Conservation (phyloP, 306 rosid genomes). For the Dicorynia guianensis region DNA sequence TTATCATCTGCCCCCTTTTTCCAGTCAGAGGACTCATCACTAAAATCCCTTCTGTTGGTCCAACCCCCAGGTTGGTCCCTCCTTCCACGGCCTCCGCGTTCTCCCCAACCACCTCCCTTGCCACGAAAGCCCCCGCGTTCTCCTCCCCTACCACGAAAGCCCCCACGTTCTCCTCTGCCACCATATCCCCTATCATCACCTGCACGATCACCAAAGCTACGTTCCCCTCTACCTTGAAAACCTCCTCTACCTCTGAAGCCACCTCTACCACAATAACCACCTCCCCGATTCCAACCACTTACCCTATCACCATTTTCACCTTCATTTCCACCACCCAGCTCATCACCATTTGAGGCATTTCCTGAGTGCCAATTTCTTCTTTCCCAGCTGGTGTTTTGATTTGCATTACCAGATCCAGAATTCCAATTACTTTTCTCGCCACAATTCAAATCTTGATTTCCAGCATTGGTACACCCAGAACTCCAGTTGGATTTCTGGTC, state of each 20-base stretch:
- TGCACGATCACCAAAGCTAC: neutral
- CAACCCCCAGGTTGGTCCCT: slow-evolving; percentile 65
- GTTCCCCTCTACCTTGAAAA: slow-evolving; percentile 53
- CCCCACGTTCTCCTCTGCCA: slow-evolving; percentile 35
- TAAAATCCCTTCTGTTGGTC: slow-evolving; percentile 50
- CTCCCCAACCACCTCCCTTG: slow-evolving; percentile 53
- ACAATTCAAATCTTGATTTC: slow-evolving; percentile 47
- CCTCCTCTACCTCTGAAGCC: slow-evolving; percentile 65
- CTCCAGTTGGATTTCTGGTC: slow-evolving; percentile 41
- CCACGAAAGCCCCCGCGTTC: slow-evolving; percentile 43
- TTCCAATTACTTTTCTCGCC: slow-evolving; percentile 58
- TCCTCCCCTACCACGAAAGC: slow-evolving; percentile 26
- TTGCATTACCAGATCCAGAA: slow-evolving; percentile 46
- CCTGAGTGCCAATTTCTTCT: slow-evolving; percentile 50
- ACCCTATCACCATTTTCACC: slow-evolving; percentile 41
- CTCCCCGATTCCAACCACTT: slow-evolving; percentile 60
- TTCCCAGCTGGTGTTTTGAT: slow-evolving; percentile 43
- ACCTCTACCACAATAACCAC: slow-evolving; percentile 74
- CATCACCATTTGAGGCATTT: slow-evolving; percentile 45
- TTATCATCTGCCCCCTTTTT: slow-evolving; percentile 46
- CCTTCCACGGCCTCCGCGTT: slow-evolving; percentile 80
- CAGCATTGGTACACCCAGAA: slow-evolving; percentile 41
- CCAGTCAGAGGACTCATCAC: slow-evolving; percentile 58
- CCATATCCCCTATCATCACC: slow-evolving; percentile 50
- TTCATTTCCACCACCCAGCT: slow-evolving; percentile 49